phyloP scores from a whole-genome alignment of 352 stramenopile genomes.

The Phytophthora litchii region DNA sequence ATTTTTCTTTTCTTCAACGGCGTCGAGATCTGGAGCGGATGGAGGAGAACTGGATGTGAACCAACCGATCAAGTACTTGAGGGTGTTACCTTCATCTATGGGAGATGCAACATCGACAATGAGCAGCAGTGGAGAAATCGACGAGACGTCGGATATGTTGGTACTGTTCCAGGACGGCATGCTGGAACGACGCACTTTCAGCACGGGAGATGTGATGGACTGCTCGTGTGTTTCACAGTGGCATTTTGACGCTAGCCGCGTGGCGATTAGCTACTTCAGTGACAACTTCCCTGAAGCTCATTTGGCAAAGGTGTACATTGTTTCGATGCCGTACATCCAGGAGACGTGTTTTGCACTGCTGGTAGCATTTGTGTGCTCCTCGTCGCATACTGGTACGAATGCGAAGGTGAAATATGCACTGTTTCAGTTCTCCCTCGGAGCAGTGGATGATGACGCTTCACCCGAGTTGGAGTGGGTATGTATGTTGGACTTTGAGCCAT shows the following conservation, averaged over 20 bases:
- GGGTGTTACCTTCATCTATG: slow-evolving; percentile 43
- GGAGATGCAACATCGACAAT: slow-evolving; percentile 25
- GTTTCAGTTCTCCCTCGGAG: slow-evolving; percentile 64
- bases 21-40: slow-evolving; percentile 35
- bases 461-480: slow-evolving; percentile 65
- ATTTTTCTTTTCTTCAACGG: slow-evolving; percentile 71
- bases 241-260: slow-evolving; percentile 64
- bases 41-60: slow-evolving; percentile 49
- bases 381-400: slow-evolving; percentile 38
- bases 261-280: slow-evolving; percentile 76
- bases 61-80: slow-evolving; percentile 60
- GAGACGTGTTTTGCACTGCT: slow-evolving; percentile 63
- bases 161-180: slow-evolving; percentile 72
- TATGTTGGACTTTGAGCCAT: slow-evolving; percentile 71
- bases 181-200: slow-evolving; percentile 77
- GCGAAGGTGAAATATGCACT: slow-evolving; percentile 70
- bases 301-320: slow-evolving; percentile 64
- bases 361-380: slow-evolving; percentile 72
- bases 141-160: slow-evolving; percentile 63
- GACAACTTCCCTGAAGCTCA: slow-evolving; percentile 64
- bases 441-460: slow-evolving; percentile 28
- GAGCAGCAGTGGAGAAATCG: slow-evolving; percentile 27
- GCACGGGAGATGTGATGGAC: slow-evolving; percentile 65
- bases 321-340: slow-evolving; percentile 72
- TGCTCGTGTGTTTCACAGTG: slow-evolving; percentile 58